Evolutionary conservation across 257 asterid genomes (phyloP), one percentile per base, ranked within the genome.

Genomic region (Rhazya stricta): DNA sequence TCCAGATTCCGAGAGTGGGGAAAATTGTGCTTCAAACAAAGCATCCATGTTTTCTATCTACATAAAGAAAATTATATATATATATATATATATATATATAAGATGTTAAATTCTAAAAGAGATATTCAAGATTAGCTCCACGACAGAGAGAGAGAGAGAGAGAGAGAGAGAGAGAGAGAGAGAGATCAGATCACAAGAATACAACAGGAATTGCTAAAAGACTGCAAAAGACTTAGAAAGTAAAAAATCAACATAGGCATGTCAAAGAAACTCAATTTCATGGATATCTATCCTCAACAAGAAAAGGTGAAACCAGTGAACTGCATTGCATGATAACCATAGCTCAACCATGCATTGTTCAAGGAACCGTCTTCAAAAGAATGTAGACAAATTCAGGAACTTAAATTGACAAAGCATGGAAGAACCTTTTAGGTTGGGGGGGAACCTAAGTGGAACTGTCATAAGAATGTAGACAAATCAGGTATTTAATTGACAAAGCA

Each of bases 31-130:
- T 89, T 93, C 98, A 84, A 93, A 93, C 75, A 93, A 79, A 42
- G 97, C 96, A 78, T 93, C 98, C 98, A 93, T 93, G 84, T 89
- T 85, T 71, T 91, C 97, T 77, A 93, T 91, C 98, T 93, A 81
- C 80, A 86, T 65, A 58, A 77, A 43, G 34, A 65, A 67, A 29
- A 3, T 43, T 23, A 63, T 27, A 50, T 12, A 13, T 45, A 11
- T 7, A 16, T 19, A 43, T 10, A n/a, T n/a, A n/a, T 23, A 63
- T 27, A 50, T 12, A 13, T 45, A 11, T 7, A 16, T 19, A 43
- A n/a, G 53, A 15, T 27, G 36, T 30, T 46, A 60, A 27, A 71
- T 65, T 27, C 25, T 51, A 53, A 15, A 68, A 29, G 16, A 34
- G 16, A 45, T 34, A 11, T 48, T 72, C 29, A 32, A 29, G 42